A percentile compares a stretch with the other conserved stretches of the same genome.
Evolutionary conservation across 148 eudicot genomes (phyloP).

Genomic region (Chenopodium berlandieri): DNA sequence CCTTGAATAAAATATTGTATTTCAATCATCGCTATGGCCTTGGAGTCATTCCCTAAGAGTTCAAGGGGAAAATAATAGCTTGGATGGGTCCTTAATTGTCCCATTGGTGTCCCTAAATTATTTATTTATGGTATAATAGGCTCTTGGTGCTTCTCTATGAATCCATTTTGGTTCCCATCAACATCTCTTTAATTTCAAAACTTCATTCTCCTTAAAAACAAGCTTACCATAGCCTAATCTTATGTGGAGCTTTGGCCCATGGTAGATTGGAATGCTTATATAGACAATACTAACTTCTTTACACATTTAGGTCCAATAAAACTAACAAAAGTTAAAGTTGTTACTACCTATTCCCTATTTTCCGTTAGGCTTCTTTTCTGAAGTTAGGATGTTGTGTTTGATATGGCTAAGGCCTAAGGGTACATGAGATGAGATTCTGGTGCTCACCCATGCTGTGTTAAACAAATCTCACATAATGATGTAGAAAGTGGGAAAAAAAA

Average conservation of each 20-base stretch:
- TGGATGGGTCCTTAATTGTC: too few species aligned
- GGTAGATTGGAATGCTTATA: not conserved
- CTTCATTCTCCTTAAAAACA: not conserved
- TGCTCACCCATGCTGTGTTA: not conserved
- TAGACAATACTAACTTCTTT: not conserved
- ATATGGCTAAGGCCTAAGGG: not conserved
- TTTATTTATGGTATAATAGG: too few species aligned
- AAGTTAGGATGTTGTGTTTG: not conserved
- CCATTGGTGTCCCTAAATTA: too few species aligned
- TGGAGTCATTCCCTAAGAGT: too few species aligned
- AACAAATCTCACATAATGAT: not conserved
- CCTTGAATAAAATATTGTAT: too few species aligned
- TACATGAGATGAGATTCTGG: not conserved
- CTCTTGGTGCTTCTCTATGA: not conserved
- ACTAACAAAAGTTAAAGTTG: too few species aligned
- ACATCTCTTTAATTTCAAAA: not conserved
- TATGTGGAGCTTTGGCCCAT: not conserved
- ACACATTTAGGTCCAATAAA: not conserved
- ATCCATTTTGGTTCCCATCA: not conserved
- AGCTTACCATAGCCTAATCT: not conserved
- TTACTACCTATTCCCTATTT: too few species aligned
- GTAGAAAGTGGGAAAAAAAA: not conserved
- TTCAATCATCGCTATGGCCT: too few species aligned
- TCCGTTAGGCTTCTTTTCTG: too few species aligned
- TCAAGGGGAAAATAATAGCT: too few species aligned